Percentiles rank a stretch among this genome's conserved stretches.
Evolutionary conservation across 108 stramenopile genomes (phyloP).

Genomic region (Nitzschia palea): DNA sequence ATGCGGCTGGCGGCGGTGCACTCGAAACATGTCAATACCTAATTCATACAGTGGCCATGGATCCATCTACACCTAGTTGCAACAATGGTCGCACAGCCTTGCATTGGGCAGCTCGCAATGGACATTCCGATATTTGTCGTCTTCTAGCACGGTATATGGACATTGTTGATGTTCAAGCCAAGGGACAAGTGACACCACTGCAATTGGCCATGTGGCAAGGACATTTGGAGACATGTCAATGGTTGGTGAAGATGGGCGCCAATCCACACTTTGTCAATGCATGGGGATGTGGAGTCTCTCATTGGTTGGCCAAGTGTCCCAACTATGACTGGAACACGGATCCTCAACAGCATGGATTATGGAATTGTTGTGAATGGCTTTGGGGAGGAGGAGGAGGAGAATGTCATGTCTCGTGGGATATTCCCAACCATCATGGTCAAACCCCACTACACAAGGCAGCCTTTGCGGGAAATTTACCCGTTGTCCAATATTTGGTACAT

Average conservation of each 20-base stretch:
- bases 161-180: conserved; percentile 23
- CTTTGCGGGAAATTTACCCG: conserved; percentile 27
- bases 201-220: conserved; percentile 46
- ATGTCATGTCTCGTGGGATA: background rate
- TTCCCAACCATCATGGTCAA: conserved; percentile 41
- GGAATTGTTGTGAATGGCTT: background rate
- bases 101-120: conserved; percentile 54
- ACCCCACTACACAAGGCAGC: conserved; percentile 45
- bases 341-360: background rate
- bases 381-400: too few species aligned
- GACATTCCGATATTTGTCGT: conserved; percentile 14
- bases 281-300: conserved; percentile 41
- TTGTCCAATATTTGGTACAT: conserved; percentile 21
- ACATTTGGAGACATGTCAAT: conserved; percentile 19
- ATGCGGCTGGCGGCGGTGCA: conserved; percentile 41
- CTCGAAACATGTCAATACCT: conserved; percentile 24
- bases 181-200: conserved; percentile 43
- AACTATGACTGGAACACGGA: background rate
- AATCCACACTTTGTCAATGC: conserved; percentile 28
- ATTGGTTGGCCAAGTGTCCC: conserved; percentile 41
- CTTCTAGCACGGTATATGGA: conserved; percentile 1
- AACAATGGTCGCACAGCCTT: conserved; percentile 31
- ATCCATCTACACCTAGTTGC: background rate
- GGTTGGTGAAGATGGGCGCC: conserved; percentile 11
- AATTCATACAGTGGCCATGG: background rate